phyloP scores from a whole-genome alignment of 2,329 filamentous ascomycete species.

The Penicillium polonicum region DNA sequence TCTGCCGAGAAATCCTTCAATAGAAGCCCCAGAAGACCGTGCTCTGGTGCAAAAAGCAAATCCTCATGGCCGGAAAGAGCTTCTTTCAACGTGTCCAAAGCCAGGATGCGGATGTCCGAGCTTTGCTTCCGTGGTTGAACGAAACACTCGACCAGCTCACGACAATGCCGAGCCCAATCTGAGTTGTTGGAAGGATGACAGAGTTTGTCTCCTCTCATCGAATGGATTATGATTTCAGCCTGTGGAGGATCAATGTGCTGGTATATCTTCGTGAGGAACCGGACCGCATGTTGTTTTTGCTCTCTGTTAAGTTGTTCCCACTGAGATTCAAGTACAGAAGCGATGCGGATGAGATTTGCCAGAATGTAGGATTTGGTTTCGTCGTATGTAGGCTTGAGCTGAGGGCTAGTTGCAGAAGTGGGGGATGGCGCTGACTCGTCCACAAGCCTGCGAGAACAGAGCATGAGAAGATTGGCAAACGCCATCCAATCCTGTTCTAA shows the following conservation, averaged over 20 bases:
- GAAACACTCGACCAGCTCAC: constrained; percentile 38
- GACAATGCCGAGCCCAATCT: constrained; percentile 36
- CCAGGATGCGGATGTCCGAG: constrained; percentile 41
- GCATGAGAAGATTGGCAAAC: constrained; percentile 36
- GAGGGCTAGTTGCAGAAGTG: constrained; percentile 23
- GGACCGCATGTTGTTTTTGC: constrained; percentile 37
- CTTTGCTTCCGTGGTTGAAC: constrained; percentile 39
- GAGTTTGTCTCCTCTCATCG: constrained; percentile 34
- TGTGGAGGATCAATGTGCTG: constrained; percentile 40
- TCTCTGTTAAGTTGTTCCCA: constrained; percentile 39
- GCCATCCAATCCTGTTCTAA: constrained; percentile 34
- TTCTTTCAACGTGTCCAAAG: constrained; percentile 42
- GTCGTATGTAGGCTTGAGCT: constrained; percentile 32
- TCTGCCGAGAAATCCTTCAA: constrained; percentile 39
- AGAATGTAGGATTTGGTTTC: constrained; percentile 40
- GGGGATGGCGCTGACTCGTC: constrained; percentile 28
- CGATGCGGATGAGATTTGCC: constrained; percentile 39
- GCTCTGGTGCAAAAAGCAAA: constrained; percentile 31
- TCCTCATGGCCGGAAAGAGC: constrained; percentile 35
- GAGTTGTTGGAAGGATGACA: constrained; percentile 34
- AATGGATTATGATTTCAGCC: constrained; percentile 39
- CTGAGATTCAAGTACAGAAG: constrained; percentile 35
- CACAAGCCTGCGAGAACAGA: constrained; percentile 36
- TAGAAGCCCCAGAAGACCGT: constrained; percentile 35
- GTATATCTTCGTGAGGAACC: constrained; percentile 38